phyloP scores from a whole-genome alignment of 2,329 filamentous ascomycete genomes.

The Fusarium gaditjirri region DNA sequence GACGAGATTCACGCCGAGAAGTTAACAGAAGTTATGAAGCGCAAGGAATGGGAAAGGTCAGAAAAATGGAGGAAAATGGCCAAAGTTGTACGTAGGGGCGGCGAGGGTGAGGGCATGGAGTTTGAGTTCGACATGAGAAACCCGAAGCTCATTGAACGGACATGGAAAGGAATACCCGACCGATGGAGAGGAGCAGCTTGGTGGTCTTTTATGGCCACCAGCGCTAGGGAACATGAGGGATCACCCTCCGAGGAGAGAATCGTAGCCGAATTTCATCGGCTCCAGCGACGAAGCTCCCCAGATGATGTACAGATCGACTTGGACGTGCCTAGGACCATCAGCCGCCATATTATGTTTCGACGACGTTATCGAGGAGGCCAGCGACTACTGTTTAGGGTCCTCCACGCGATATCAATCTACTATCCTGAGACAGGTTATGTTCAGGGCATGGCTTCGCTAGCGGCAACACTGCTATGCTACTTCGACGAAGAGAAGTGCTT shows the following conservation, averaged over 20 bases:
- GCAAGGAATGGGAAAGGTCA: constrained; percentile 70
- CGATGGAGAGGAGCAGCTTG: constrained; percentile 93
- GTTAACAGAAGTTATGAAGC: constrained; percentile 65
- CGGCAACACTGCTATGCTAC: constrained; percentile 92
- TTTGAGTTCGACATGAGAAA: constrained; percentile 82
- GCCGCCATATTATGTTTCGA: constrained; percentile 96
- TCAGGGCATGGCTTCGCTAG: constrained; percentile 95
- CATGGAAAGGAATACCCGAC: constrained; percentile 98
- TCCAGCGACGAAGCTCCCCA: constrained; percentile 79
- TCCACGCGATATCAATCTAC: constrained; percentile 92
- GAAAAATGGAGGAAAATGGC: constrained; percentile 78
- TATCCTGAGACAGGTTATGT: constrained; percentile 94
- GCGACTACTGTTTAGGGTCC: constrained; percentile 87
- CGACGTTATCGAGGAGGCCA: constrained; percentile 92
- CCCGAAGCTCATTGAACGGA: constrained; percentile 87
- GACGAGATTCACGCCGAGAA: constrained; percentile 66
- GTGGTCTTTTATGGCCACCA: constrained; percentile 89
- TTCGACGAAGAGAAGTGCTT: constrained; percentile 96
- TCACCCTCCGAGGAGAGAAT: constrained; percentile 77
- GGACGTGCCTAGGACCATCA: constrained; percentile 95
- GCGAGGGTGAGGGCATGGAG: constrained; percentile 66
- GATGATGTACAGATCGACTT: constrained; percentile 98
- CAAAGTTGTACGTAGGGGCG: constrained; percentile 62
- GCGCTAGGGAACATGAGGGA: constrained; percentile 71
- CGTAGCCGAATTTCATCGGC: constrained; percentile 75